These are phyloP conservation scores for Fusarium camptoceras DNA, from an alignment of 2,329 filamentous ascomycete species.

Conservation along the genomic window DNA sequence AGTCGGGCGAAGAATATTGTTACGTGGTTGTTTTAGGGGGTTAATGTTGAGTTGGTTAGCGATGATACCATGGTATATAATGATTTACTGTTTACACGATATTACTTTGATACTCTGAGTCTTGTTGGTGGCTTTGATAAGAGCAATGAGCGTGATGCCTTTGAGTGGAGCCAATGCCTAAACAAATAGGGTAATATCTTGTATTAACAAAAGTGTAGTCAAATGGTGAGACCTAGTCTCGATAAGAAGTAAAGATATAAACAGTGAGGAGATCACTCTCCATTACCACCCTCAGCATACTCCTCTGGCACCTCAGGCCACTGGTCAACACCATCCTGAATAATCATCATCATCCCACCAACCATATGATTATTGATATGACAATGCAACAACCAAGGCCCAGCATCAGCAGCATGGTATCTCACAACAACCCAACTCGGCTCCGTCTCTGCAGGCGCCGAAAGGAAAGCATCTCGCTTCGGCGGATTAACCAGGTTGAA, in stretches of 20 bases:
- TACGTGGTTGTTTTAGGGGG: constrained; percentile 52
- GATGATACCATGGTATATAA: neutral
- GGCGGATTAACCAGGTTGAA: constrained; percentile 71
- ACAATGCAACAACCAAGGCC: constrained; percentile 67
- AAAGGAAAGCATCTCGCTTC: constrained; percentile 58
- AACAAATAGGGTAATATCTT: neutral
- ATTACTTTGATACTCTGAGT: neutral
- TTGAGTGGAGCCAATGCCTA: no score
- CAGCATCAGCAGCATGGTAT: constrained; percentile 65
- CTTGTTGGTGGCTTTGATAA: fast-evolving
- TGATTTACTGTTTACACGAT: neutral
- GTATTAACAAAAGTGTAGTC: constrained; percentile 2
- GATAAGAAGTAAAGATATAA: constrained; percentile 1
- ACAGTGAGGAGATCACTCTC: constrained; percentile 2
- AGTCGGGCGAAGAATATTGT: constrained; percentile 40
- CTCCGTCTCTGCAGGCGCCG: constrained; percentile 37
- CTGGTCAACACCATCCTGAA: constrained; percentile 60
- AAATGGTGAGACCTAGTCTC: constrained; percentile 21
- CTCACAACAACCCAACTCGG: constrained; percentile 61
- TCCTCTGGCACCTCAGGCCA: constrained; percentile 57
- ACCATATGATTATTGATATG: constrained; percentile 66
- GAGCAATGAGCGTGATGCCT: no score
- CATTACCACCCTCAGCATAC: constrained; percentile 47
- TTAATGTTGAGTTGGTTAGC: neutral
- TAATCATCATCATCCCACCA: constrained; percentile 66